Evolutionary conservation across 805 yeast species (phyloP).

Genomic region (Saccharomycopsis oosterbeekiorum): DNA sequence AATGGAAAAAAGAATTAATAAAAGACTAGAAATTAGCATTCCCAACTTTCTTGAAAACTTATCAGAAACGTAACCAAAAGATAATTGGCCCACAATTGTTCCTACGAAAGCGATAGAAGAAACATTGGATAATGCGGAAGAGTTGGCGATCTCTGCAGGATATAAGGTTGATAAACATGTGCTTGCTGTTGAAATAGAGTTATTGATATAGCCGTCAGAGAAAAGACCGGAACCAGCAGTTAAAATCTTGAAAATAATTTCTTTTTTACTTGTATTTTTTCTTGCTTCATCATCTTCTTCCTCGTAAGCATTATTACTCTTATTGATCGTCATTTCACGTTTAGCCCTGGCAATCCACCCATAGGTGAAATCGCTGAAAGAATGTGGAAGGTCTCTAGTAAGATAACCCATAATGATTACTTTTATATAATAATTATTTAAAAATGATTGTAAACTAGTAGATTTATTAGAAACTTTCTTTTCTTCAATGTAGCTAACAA

Average conservation of each 20-base stretch:
- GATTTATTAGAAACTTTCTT: not conserved
- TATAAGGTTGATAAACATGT: slow-evolving; percentile 61
- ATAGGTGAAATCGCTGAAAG: slow-evolving; percentile 28
- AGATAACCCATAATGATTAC: slow-evolving; percentile 18
- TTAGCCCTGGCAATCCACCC: slow-evolving; percentile 35
- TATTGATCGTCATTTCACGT: slow-evolving; percentile 35
- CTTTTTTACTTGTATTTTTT: slow-evolving; percentile 19
- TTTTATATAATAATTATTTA: not conserved
- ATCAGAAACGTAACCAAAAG: slow-evolving; percentile 77
- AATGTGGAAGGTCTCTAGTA: slow-evolving; percentile 43
- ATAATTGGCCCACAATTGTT: slow-evolving; percentile 76
- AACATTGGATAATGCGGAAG: slow-evolving; percentile 68
- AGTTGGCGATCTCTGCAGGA: slow-evolving; percentile 48
- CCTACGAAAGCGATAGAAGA: slow-evolving; percentile 88
- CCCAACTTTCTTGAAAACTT: slow-evolving; percentile 71
- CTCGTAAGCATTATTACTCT: slow-evolving; percentile 21
- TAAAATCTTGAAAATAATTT: slow-evolving; percentile 50
- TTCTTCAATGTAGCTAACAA: not conserved
- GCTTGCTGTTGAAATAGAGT: slow-evolving; percentile 68
- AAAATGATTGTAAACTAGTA: not conserved
- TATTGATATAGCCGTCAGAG: slow-evolving; percentile 88
- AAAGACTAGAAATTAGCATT: slow-evolving; percentile 67
- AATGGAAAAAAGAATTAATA: slow-evolving; percentile 69
- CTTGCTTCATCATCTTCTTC: slow-evolving; percentile 21
- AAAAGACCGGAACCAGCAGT: slow-evolving; percentile 90